Conservation (phyloP, 2,329 filamentous ascomycete genomes). For the Microthyrium microscopicum region DNA sequence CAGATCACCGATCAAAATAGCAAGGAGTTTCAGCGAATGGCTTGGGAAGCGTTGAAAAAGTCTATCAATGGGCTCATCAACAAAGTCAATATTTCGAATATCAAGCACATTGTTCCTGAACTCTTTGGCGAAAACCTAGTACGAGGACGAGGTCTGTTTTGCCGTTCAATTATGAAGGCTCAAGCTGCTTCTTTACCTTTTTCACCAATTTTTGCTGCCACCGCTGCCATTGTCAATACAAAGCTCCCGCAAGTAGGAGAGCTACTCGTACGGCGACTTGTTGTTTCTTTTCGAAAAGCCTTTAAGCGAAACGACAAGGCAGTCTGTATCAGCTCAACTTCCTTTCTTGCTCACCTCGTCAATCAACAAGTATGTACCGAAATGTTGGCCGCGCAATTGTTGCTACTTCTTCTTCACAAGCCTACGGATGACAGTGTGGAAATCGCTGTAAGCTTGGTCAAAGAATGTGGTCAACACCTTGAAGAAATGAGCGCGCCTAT, state of each 20-base stretch:
- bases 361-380: constrained; percentile 95
- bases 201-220: constrained; percentile 88
- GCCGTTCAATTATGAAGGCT: constrained; percentile 94
- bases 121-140: constrained; percentile 90
- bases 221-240: constrained; percentile 93
- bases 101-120: constrained; percentile 93
- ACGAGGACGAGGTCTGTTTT: constrained; percentile 81
- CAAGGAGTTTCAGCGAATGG: constrained; percentile 97
- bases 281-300: constrained; percentile 87
- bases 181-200: constrained; percentile 92
- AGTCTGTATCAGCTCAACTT: constrained; percentile 82
- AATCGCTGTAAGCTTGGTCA: constrained; percentile 84
- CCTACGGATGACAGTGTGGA: constrained; percentile 96
- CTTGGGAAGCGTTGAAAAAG: constrained; percentile 97
- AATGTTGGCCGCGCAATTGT: constrained; percentile 80
- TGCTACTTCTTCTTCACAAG: constrained; percentile 82
- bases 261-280: constrained; percentile 65
- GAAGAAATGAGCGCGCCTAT: constrained; percentile 91
- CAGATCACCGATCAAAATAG: constrained; percentile 93
- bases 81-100: constrained; percentile 96
- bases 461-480: constrained; percentile 83
- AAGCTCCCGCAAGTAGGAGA: constrained; percentile 93
- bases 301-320: constrained; percentile 96
- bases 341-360: constrained; percentile 85
- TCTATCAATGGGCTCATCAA: constrained; percentile 98